These are phyloP conservation scores for Saccharum hybrid DNA, from an alignment of 202 grass and related monocot species.

Conservation along the genomic window DNA sequence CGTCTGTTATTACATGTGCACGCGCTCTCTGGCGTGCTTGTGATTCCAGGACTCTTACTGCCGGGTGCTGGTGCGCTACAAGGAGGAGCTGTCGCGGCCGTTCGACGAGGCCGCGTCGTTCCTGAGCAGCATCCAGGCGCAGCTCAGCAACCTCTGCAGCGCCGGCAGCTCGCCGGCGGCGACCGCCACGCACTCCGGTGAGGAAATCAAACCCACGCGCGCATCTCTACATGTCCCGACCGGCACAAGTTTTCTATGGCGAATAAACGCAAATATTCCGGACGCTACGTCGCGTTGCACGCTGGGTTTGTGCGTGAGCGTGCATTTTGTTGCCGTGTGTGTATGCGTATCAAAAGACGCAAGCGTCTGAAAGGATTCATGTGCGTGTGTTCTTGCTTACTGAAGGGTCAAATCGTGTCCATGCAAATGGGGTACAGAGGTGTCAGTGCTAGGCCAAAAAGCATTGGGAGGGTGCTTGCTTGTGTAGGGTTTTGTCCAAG, in stretches of 20 bases:
- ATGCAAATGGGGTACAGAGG: constrained; percentile 83
- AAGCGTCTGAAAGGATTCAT: constrained; percentile 38
- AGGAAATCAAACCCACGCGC: not conserved
- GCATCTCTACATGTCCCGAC: not conserved
- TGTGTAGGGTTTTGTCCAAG: constrained; percentile 63
- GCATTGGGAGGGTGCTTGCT: constrained; percentile 37
- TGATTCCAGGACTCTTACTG: constrained; percentile 72
- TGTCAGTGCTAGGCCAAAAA: constrained; percentile 60
- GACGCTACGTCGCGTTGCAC: constrained; percentile 14
- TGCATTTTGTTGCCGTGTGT: constrained; percentile 14
- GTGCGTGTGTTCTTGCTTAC: no score
- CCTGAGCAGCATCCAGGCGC: constrained; percentile 75
- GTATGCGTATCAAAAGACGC: constrained; percentile 37
- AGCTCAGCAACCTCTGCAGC: constrained; percentile 80
- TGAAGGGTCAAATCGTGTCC: constrained; percentile 93
- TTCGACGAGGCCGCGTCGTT: constrained; percentile 82
- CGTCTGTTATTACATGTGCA: constrained; percentile 41
- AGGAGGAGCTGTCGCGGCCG: constrained; percentile 80
- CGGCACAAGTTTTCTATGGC: not conserved
- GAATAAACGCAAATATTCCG: no score
- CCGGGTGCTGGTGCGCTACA: constrained; percentile 70
- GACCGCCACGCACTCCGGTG: constrained; percentile 48
- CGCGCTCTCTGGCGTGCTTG: not conserved
- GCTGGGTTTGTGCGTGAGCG: not conserved
- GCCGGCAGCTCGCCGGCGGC: constrained; percentile 40